These are phyloP conservation scores for Crithidia expoeki DNA, from an alignment of 208 protist genomes.

Conservation along the genomic window DNA sequence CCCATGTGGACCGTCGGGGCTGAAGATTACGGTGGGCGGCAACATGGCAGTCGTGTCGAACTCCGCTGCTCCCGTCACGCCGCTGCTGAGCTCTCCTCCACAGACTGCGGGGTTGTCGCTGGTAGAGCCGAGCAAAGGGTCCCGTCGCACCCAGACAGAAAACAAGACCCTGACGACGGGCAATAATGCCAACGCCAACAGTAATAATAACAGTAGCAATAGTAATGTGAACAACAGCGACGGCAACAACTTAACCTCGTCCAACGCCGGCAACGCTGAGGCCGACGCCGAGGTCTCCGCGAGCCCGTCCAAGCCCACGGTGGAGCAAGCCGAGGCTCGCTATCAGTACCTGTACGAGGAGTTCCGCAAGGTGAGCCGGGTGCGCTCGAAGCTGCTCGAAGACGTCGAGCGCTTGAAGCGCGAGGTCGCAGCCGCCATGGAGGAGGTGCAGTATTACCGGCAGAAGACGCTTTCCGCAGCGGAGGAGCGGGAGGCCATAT, in stretches of 20 bases:
- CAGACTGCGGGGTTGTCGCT: neutral
- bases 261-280: neutral
- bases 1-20: neutral
- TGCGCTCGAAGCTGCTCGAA: conserved; percentile 32
- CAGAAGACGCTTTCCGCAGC: conserved; percentile 17
- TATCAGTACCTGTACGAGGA: conserved; percentile 52
- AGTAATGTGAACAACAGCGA: neutral
- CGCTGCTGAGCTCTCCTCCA: conserved; percentile 10
- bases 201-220: neutral
- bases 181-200: neutral
- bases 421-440: conserved; percentile 10
- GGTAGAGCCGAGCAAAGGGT: neutral
- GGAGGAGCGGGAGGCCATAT: conserved; percentile 13
- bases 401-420: conserved; percentile 30
- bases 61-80: conserved; percentile 6
- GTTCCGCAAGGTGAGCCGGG: conserved; percentile 33
- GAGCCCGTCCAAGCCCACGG: conserved; percentile 18
- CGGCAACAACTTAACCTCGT: neutral
- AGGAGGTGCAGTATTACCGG: conserved; percentile 37
- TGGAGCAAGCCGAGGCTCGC: conserved; percentile 37
- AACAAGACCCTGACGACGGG: neutral
- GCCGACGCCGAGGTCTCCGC: neutral
- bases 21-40: conserved; percentile 18
- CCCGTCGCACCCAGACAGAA: neutral
- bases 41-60: neutral